A percentile compares a stretch with the other conserved stretches of the same genome.
Evolutionary conservation across 371 early-diverging fungal genomes (phyloP).

Genomic region (Lichtheimia ornata): DNA sequence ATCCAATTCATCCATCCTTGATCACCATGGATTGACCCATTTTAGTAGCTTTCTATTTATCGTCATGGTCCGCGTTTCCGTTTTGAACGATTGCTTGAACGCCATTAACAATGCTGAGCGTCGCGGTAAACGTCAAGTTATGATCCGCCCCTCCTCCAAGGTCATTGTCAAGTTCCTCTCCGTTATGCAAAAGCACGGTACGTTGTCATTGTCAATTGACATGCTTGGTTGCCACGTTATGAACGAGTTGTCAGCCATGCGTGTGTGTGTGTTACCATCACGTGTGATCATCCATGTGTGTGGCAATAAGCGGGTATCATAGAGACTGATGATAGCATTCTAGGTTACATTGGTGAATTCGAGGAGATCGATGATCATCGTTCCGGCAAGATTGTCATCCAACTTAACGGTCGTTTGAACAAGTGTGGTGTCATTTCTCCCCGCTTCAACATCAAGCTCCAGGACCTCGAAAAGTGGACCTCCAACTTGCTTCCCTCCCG

Average conservation of each 20-base stretch:
- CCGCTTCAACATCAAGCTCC: constrained; percentile 96
- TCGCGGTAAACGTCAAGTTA: constrained; percentile 92
- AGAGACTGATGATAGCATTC: background rate
- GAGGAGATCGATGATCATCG: constrained; percentile 99
- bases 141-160: constrained; percentile 94
- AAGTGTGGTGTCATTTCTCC: constrained; percentile 99
- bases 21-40: background rate
- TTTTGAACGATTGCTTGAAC: constrained; percentile 90
- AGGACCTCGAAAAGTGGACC: constrained; percentile 97
- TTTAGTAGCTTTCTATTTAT: background rate
- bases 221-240: background rate
- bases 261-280: background rate
- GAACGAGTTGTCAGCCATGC: background rate
- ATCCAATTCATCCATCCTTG: background rate
- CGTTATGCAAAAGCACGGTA: constrained; percentile 98
- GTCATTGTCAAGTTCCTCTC: constrained; percentile 96
- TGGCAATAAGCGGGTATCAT: background rate
- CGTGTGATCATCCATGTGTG: background rate
- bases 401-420: constrained; percentile 99
- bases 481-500: constrained; percentile 98
- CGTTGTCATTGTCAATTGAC: constrained; percentile 10
- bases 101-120: constrained; percentile 86
- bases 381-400: constrained; percentile 98
- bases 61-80: constrained; percentile 34
- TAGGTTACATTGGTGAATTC: constrained; percentile 99